These are phyloP conservation scores for Peronospora belbahrii DNA, from an alignment of 352 stramenopile genomes.

Conservation along the genomic window DNA sequence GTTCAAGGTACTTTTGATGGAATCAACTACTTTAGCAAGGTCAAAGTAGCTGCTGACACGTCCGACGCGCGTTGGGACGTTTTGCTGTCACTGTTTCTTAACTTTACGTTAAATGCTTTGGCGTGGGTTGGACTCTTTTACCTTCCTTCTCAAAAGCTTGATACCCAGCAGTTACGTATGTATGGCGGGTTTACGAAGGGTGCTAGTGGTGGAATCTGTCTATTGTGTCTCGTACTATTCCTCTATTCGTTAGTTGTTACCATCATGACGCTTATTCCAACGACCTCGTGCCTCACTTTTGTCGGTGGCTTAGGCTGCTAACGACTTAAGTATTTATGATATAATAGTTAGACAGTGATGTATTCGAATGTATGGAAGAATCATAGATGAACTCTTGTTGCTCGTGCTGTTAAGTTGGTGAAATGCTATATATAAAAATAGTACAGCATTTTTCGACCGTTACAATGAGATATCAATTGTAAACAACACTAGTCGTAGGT, in stretches of 20 bases:
- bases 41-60: constrained; percentile 27
- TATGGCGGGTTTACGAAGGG: constrained; percentile 56
- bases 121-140: constrained; percentile 50
- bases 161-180: constrained; percentile 59
- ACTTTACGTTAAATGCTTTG: constrained; percentile 46
- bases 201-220: constrained; percentile 24
- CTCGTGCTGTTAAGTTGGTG: no score
- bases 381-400: no score
- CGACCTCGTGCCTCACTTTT: constrained; percentile 28
- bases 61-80: constrained; percentile 36
- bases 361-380: no score
- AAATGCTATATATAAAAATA: no score
- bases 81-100: constrained; percentile 42
- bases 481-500: no score
- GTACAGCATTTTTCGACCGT: no score
- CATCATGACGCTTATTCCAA: constrained; percentile 30
- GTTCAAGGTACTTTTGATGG: constrained; percentile 36
- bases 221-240: constrained; percentile 27
- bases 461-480: no score
- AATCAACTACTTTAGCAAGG: constrained; percentile 36
- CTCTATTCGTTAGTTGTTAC: constrained; percentile 33
- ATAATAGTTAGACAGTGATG: no score
- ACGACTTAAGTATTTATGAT: constrained; percentile 25
- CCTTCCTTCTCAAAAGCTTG: constrained; percentile 62
- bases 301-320: constrained; percentile 31